Evolutionary conservation across 495 filamentous ascomycete species (phyloP), one percentile per base, ranked within the genome.

Genomic region (Oleoguttula mirabilis): DNA sequence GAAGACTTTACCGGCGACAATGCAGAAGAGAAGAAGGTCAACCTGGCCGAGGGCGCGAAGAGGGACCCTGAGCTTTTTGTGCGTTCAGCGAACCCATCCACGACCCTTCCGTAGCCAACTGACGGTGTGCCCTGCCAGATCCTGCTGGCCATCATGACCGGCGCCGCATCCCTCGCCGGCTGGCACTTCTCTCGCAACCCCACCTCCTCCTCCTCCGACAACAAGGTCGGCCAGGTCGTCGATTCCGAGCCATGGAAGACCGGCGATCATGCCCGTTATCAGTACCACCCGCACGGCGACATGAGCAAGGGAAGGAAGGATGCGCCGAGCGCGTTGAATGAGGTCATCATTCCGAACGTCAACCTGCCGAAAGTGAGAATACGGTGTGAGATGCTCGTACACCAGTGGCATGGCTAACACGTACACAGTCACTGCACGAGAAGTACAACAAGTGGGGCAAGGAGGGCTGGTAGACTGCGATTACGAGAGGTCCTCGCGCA

Each of bases 391-490:
- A 19, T 41, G 30, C 17, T 11, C 16, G 15, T n/a, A 10, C 31
- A 40, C 10, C 20, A 35, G 23, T 20, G 4, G 21, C 42, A 33
- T 41, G 20, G 23, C 23, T 46, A 19, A 46, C 36, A 19, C 24
- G 28, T 39, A 20, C 4, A 11, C 45, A 94, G 90, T 67, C 75
- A 36, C 73, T 92, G 42, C 90, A 98, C 66, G 90, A 96, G 53
- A 78, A 78, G 62, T 96, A 77, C 73, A 98, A 98, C 77, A 98
- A 98, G 75, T 94, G 79, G 73, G 90, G 88, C 64, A 96, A 95
- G 76, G 90, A 95, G 38, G 65, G 51, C 32, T 65, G 54, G 45
- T 62, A 28, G 25, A 28, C 7, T 7, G 7, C 25, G 25, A n/a
- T n/a, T n/a, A n/a, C n/a, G n/a, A n/a, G n/a, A n/a, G n/a, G n/a